Evolutionary conservation across 345 rosid species (phyloP).

Genomic region (Moricandia moricandioides): DNA sequence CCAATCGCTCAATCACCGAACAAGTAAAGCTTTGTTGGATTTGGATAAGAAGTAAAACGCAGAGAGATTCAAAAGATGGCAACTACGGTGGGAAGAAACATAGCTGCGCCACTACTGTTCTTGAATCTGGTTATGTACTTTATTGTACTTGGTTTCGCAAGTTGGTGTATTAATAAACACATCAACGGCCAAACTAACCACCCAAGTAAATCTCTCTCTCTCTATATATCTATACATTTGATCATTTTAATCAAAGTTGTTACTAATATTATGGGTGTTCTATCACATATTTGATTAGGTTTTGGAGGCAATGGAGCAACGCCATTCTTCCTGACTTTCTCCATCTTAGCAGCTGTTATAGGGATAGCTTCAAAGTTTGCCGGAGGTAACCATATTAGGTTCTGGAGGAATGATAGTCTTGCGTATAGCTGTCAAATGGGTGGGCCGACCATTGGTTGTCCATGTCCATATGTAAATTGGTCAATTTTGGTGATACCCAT

Average conservation of each 20-base stretch:
- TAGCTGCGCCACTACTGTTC: constrained; percentile 88
- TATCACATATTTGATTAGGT: constrained; percentile 38
- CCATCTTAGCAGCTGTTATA: constrained; percentile 57
- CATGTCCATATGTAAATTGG: no score
- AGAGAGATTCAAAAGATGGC: constrained; percentile 39
- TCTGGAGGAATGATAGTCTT: constrained; percentile 76
- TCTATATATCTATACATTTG: background rate
- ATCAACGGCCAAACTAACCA: constrained; percentile 78
- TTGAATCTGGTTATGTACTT: constrained; percentile 75
- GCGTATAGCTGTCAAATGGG: no score
- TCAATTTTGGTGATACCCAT: no score
- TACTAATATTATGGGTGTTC: background rate
- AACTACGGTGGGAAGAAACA: constrained; percentile 71
- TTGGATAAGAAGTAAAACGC: background rate
- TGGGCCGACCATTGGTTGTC: no score
- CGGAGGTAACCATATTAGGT: constrained; percentile 71
- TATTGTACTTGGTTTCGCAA: constrained; percentile 75
- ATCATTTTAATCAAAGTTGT: background rate
- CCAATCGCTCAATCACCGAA: constrained; percentile 11
- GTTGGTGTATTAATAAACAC: constrained; percentile 72
- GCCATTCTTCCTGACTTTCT: constrained; percentile 60
- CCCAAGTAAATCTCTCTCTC: constrained; percentile 54
- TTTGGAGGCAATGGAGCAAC: constrained; percentile 96
- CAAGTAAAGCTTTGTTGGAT: background rate
- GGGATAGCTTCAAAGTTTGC: constrained; percentile 76